Conservation (phyloP, 148 eudicot genomes). For the Polygonum maritimum region DNA sequence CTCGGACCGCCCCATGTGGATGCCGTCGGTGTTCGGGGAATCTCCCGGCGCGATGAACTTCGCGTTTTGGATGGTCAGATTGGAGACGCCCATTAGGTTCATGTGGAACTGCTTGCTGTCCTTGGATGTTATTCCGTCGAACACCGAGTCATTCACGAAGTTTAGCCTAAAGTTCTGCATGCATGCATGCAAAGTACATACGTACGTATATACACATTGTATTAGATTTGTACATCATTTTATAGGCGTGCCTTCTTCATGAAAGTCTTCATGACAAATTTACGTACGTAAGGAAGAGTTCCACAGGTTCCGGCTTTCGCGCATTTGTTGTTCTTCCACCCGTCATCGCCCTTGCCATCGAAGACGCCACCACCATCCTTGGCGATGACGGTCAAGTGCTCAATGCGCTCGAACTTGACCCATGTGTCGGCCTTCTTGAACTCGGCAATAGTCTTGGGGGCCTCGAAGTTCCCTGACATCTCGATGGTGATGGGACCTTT, state of each 20-base stretch:
- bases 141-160: conserved; percentile 20
- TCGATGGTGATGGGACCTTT: conserved; percentile 25
- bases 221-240: neutral
- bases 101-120: conserved; percentile 59
- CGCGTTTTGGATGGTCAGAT: conserved; percentile 19
- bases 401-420: conserved; percentile 18
- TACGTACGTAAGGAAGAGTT: neutral
- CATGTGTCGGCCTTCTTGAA: conserved; percentile 17
- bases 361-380: neutral
- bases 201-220: neutral
- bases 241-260: neutral
- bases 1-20: conserved; percentile 24
- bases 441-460: conserved; percentile 14
- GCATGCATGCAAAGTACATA: neutral
- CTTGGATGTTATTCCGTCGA: conserved; percentile 28
- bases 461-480: conserved; percentile 37
- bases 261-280: neutral
- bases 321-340: neutral
- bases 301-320: neutral
- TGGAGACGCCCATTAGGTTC: conserved; percentile 14
- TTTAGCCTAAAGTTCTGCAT: conserved; percentile 43
- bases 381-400: conserved; percentile 20
- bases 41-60: conserved; percentile 28
- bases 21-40: conserved; percentile 53
- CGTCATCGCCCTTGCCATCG: conserved; percentile 4